phyloP scores from a whole-genome alignment of 257 asterid species.

The Salvia rosmarinus region DNA sequence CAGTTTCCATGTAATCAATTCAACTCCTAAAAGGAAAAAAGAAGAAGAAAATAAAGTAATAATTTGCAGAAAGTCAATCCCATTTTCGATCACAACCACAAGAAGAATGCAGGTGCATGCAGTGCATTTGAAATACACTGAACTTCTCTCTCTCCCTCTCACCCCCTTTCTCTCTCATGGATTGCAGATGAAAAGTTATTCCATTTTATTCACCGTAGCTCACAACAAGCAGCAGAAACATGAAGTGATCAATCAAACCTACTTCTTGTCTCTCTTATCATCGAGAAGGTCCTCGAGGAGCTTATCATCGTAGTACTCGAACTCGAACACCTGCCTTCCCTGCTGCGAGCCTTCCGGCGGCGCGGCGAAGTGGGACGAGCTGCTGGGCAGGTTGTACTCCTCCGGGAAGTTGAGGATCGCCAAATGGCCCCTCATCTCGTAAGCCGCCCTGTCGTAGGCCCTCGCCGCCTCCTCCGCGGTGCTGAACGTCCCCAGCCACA shows the following conservation, averaged over 20 bases:
- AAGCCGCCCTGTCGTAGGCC: conserved; percentile 54
- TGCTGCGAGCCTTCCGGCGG: conserved; percentile 23
- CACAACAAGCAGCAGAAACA: background rate
- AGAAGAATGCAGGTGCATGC: background rate
- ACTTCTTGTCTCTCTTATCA: conserved; percentile 31
- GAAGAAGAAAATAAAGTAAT: background rate
- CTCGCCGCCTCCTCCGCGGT: conserved; percentile 55
- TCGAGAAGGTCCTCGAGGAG: conserved; percentile 53
- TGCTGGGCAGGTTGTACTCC: conserved; percentile 44
- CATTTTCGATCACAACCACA: background rate
- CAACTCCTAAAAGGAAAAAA: background rate
- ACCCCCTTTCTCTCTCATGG: background rate
- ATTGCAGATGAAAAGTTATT: background rate
- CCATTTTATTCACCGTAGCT: background rate
- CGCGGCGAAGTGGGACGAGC: conserved; percentile 43
- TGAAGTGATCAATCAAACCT: background rate
- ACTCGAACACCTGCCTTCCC: conserved; percentile 43
- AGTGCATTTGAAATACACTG: background rate
- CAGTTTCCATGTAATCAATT: background rate
- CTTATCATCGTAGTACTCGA: conserved; percentile 49
- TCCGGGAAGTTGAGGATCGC: conserved; percentile 54
- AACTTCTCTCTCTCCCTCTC: background rate
- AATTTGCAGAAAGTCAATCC: background rate
- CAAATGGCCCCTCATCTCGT: conserved; percentile 44
- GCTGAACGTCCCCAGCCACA: conserved; percentile 52